Evolutionary conservation across 345 rosid species (phyloP).

Genomic region (Brassica nigra): DNA sequence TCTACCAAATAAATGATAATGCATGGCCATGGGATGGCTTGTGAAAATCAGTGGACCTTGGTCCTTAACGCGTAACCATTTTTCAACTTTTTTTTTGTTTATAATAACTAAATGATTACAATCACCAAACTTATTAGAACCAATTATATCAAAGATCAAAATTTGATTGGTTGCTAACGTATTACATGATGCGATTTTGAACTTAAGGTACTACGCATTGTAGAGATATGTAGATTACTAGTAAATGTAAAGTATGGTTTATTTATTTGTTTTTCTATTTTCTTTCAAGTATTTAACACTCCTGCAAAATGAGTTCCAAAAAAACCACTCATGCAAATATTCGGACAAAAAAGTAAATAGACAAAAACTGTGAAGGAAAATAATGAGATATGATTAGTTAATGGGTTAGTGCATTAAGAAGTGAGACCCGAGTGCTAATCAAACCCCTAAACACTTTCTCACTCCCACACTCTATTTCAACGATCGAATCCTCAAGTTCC

Average conservation of each 20-base stretch:
- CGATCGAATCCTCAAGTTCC: conserved; percentile 35
- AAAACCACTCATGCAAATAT: conserved; percentile 10
- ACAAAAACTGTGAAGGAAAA: background rate
- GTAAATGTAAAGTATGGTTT: too few relatives aligned
- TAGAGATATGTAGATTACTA: too few relatives aligned
- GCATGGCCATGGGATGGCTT: conserved; percentile 37
- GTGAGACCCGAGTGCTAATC: conserved; percentile 42
- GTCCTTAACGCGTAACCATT: conserved; percentile 24
- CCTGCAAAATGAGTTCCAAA: too few relatives aligned
- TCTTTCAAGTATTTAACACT: conserved; percentile 19
- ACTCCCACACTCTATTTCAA: conserved; percentile 37
- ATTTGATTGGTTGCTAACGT: background rate
- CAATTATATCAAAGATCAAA: background rate
- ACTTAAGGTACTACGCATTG: too few relatives aligned
- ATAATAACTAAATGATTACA: background rate
- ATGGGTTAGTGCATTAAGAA: conserved; percentile 43
- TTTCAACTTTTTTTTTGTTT: background rate
- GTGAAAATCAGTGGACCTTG: conserved; percentile 30
- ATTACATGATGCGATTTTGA: too few relatives aligned
- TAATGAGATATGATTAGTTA: conserved; percentile 9
- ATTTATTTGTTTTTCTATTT: conserved; percentile 1
- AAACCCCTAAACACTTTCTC: conserved; percentile 47
- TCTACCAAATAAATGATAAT: conserved; percentile 38
- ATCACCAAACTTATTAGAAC: background rate
- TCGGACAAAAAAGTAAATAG: conserved; percentile 24